Evolutionary conservation across 139 green algal genomes (phyloP).

Genomic region (Gonium pectorale): DNA sequence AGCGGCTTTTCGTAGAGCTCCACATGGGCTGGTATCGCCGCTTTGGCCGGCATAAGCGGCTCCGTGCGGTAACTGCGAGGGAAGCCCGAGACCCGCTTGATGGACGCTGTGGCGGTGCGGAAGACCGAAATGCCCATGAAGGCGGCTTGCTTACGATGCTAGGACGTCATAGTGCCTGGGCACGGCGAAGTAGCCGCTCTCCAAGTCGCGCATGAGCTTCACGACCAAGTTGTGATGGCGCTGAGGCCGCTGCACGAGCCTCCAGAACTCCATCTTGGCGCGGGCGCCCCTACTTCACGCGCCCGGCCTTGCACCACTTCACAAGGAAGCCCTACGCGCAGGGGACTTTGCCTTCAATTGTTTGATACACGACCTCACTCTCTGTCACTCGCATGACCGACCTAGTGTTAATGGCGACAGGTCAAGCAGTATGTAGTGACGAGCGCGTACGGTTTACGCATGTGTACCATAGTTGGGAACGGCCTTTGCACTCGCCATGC

Average conservation of each 20-base stretch:
- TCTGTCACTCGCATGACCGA: no score
- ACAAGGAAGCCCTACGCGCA: no score
- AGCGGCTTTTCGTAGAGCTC: constrained; percentile 21
- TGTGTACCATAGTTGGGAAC: no score
- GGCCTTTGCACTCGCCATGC: no score
- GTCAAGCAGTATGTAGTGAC: no score
- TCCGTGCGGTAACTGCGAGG: constrained; percentile 46
- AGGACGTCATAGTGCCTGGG: constrained; percentile 28
- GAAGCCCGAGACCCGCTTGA: no score
- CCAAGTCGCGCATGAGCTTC: constrained; percentile 47
- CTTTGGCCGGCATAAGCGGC: no score
- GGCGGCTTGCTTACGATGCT: constrained; percentile 2
- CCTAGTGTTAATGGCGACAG: no score
- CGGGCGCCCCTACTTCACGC: constrained; percentile 5
- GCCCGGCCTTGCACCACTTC: not conserved
- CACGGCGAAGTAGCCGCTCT: constrained; percentile 29
- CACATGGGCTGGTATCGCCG: no score
- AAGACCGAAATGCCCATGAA: not conserved
- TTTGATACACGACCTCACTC: no score
- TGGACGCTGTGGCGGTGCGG: not conserved
- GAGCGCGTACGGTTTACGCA: no score
- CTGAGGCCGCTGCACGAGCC: not conserved
- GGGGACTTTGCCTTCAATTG: no score
- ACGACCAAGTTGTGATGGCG: constrained; percentile 16
- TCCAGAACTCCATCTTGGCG: constrained; percentile 38